These are phyloP conservation scores for Sporothrix globosa DNA, from an alignment of 2,329 filamentous ascomycete genomes.

Conservation along the genomic window DNA sequence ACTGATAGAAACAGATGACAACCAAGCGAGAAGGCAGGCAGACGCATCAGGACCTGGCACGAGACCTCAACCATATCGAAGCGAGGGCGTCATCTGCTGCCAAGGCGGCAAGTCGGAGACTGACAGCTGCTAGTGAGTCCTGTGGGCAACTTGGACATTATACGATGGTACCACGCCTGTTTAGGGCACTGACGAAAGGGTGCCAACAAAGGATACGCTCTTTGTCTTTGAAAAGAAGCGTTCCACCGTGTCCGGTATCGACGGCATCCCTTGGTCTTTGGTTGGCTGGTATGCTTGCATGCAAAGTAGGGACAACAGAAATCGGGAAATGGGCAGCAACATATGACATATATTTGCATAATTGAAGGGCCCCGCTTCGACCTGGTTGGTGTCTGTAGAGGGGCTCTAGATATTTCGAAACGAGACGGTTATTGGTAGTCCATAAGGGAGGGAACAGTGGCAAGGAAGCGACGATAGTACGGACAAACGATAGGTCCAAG, in stretches of 20 bases:
- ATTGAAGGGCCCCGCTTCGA: not conserved
- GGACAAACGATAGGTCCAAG: no score
- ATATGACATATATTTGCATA: not conserved
- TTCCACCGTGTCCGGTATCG: slow-evolving; percentile 1
- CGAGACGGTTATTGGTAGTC: not conserved
- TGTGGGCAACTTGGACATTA: not conserved
- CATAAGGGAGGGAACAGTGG: no score
- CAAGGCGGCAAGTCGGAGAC: slow-evolving; percentile 1
- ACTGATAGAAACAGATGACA: not conserved
- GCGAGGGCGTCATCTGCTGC: slow-evolving; percentile 1
- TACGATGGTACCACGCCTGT: not conserved
- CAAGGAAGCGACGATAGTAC: not conserved
- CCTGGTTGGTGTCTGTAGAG: slow-evolving; percentile 5
- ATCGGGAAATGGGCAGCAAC: slow-evolving; percentile 4
- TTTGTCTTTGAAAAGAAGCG: not conserved
- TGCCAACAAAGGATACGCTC: not conserved
- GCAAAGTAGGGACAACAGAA: not conserved
- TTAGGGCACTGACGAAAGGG: not conserved
- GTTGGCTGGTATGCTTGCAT: slow-evolving; percentile 1
- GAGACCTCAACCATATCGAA: not conserved
- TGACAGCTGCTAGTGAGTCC: slow-evolving; percentile 1
- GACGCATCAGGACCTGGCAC: not conserved
- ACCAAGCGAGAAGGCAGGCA: not conserved
- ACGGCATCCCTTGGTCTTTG: not conserved
- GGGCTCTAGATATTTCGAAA: slow-evolving; percentile 4